A percentile compares a stretch with the other conserved stretches of the same genome.
phyloP scores from a whole-genome alignment of 495 filamentous ascomycete genomes.

The Monascus purpureus region DNA sequence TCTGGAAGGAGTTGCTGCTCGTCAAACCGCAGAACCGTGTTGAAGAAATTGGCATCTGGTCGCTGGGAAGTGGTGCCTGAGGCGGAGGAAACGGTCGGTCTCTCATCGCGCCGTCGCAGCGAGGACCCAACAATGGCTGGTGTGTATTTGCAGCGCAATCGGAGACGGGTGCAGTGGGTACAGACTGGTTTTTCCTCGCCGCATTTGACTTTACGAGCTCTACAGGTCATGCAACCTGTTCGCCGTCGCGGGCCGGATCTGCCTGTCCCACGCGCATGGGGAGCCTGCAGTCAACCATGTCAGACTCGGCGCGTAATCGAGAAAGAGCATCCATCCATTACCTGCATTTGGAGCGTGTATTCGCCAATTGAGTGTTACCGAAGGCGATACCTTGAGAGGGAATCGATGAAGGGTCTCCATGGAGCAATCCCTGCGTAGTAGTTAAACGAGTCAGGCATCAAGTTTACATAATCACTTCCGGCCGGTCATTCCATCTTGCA shows the following conservation, averaged over 20 bases:
- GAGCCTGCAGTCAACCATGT: too few relatives aligned
- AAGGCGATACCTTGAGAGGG: too few relatives aligned
- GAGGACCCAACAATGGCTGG: constrained; percentile 5
- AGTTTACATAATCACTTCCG: too few relatives aligned
- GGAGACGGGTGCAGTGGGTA: constrained; percentile 24
- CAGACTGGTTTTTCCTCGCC: constrained; percentile 26
- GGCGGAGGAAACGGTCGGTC: constrained; percentile 4
- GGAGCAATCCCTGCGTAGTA: too few relatives aligned
- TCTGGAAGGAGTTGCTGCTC: constrained; percentile 10
- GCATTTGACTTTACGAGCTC: constrained; percentile 33
- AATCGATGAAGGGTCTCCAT: too few relatives aligned
- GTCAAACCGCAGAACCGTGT: constrained; percentile 18
- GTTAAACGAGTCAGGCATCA: too few relatives aligned
- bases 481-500: too few relatives aligned
- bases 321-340: too few relatives aligned
- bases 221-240: constrained; percentile 32
- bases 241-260: constrained; percentile 28
- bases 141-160: constrained; percentile 21
- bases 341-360: too few relatives aligned
- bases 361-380: too few relatives aligned
- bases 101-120: constrained; percentile 3
- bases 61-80: constrained; percentile 5
- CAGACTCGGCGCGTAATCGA: too few relatives aligned
- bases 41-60: constrained; percentile 19
- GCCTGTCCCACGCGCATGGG: constrained; percentile 23